Base-by-base conservation (phyloP, 2,329 filamentous ascomycete species). In the Monosporascus ibericus region DNA sequence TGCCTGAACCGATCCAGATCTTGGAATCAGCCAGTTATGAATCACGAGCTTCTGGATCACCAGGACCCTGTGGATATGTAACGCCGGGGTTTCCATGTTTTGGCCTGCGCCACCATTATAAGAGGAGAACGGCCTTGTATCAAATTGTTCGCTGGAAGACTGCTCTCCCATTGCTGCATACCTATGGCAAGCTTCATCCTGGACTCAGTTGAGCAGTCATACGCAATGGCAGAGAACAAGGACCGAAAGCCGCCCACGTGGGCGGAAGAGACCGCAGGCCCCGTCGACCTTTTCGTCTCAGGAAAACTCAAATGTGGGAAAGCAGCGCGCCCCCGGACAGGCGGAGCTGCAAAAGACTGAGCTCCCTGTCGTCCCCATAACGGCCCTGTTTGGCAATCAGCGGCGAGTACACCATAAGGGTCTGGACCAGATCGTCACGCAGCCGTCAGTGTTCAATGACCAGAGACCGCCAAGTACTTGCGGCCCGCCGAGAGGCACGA, bases 371-470 rank as follows among this genome's bases (percentile, higher is more conserved):
- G 57, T 61, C 15, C 60, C 60, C 1, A 58, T 63, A n/a, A 54
- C 58, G 48, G 57, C 60, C 2, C 53, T 63, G 6, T 64, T 63
- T 47, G 54, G 56, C n/a, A 56, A 52, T 44, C 58, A 58, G 40
- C 22, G 51, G 38, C 48, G 27, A 11, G 27, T 4, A 30, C 9
- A 4, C 2, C 27, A 52, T 17, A 52, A 49, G 14, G 56, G 61
- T 46, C 49, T 59, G 8, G 52, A 60, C 20, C 57, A 60, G 30
- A 62, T 68, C 36, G 71, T 72, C n/a, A 76, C 74, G 0, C 71
- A 72, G 44, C 70, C 68, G 9, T 75, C 72, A 1, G 72, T 75
- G 6, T 75, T 65, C 47, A 72, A 75, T 42, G 68, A 75, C 48
- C 71, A 0, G 68, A 70, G 3, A 63, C 65, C 3, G 69, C 68